A percentile compares a stretch with the other conserved stretches of the same genome.
Evolutionary conservation across 768 basidiomycete genomes (phyloP).

Genomic region (Pleurotus salmoneostramineus): DNA sequence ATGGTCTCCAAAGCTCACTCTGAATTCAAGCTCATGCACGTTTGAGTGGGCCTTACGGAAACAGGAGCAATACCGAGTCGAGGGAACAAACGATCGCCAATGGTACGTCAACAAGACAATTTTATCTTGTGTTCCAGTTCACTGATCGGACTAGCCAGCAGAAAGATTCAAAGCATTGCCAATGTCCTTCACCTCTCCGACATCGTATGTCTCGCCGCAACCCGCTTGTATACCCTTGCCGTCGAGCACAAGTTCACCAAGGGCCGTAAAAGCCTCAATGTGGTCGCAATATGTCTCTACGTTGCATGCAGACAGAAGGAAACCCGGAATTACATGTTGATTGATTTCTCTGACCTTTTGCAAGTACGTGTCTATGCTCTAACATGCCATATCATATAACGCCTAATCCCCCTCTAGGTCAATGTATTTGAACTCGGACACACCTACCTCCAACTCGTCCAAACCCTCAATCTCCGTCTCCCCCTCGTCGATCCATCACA

Average conservation of each 20-base stretch:
- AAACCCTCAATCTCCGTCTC: slow-evolving; percentile 77
- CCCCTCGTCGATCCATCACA: slow-evolving; percentile 94
- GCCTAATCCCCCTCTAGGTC: slow-evolving; percentile 46
- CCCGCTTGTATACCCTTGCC: slow-evolving; percentile 87
- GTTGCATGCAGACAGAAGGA: slow-evolving; percentile 90
- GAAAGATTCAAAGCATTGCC: slow-evolving; percentile 81
- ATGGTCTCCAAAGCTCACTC: background rate
- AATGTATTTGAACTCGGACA: slow-evolving; percentile 98
- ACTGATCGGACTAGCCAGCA: slow-evolving; percentile 50
- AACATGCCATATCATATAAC: background rate
- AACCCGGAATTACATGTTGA: slow-evolving; percentile 92
- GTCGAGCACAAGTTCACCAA: slow-evolving; percentile 94
- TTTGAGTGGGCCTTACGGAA: slow-evolving; percentile 80
- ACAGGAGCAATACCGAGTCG: slow-evolving; percentile 75
- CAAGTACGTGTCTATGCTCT: slow-evolving; percentile 44
- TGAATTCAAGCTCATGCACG: slow-evolving; percentile 64
- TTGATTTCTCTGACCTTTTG: slow-evolving; percentile 96
- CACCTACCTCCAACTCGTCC: slow-evolving; percentile 92
- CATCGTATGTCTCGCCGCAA: slow-evolving; percentile 74
- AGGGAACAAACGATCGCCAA: slow-evolving; percentile 90
- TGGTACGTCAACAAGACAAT: slow-evolving; percentile 39
- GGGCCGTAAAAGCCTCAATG: slow-evolving; percentile 87
- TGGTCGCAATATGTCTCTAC: slow-evolving; percentile 95
- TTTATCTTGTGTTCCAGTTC: slow-evolving; percentile 8
- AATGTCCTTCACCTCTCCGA: slow-evolving; percentile 76